Conservation (phyloP, 2,329 filamentous ascomycete species). For the Colletotrichum viniferum region DNA sequence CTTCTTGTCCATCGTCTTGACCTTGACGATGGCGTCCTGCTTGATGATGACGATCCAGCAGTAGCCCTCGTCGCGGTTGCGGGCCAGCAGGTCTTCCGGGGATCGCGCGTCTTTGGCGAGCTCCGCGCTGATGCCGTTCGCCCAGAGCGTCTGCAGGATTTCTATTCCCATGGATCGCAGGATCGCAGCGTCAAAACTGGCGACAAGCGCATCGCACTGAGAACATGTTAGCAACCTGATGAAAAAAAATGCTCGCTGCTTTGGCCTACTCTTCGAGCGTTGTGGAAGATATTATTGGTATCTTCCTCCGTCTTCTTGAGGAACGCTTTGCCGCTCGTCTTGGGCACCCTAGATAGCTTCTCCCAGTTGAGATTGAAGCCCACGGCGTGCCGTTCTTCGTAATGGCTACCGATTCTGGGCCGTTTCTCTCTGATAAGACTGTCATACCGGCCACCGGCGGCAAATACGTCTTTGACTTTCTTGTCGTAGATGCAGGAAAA, state of each 20-base stretch:
- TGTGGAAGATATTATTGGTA: slow-evolving; percentile 57
- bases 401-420: slow-evolving; percentile 67
- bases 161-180: slow-evolving; percentile 79
- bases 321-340: slow-evolving; percentile 59
- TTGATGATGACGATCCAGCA: slow-evolving; percentile 92
- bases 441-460: slow-evolving; percentile 93
- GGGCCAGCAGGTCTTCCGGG: slow-evolving; percentile 77
- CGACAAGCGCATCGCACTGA: slow-evolving; percentile 86
- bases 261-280: not conserved
- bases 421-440: slow-evolving; percentile 83
- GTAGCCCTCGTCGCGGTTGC: slow-evolving; percentile 78
- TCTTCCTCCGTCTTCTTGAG: slow-evolving; percentile 76
- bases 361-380: slow-evolving; percentile 94
- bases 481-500: slow-evolving; percentile 92
- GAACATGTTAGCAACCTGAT: not conserved
- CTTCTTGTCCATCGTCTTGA: slow-evolving; percentile 78
- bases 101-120: slow-evolving; percentile 80
- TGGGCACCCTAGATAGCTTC: slow-evolving; percentile 71
- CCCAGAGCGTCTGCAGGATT: slow-evolving; percentile 80
- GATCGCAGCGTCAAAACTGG: slow-evolving; percentile 80
- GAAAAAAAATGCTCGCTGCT: rapidly evolving
- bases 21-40: slow-evolving; percentile 75
- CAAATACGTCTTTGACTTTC: slow-evolving; percentile 84
- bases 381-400: slow-evolving; percentile 78
- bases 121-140: slow-evolving; percentile 85